Conservation (phyloP, 352 stramenopile species). For the Thalassiosira hispida region DNA sequence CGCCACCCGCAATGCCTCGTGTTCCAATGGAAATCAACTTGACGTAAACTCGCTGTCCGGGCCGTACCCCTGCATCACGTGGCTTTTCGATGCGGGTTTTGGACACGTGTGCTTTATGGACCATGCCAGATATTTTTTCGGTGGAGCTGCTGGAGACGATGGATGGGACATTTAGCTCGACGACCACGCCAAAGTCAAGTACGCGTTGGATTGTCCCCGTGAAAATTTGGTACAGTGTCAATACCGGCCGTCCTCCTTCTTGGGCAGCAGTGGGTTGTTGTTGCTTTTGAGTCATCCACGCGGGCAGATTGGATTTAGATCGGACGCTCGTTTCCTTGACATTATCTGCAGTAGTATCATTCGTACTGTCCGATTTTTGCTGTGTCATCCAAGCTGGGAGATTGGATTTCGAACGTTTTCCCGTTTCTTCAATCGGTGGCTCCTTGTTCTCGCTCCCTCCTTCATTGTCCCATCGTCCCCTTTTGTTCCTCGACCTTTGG, state of each 20-base stretch:
- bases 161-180: slow-evolving; percentile 88
- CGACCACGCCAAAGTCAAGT: slow-evolving; percentile 97
- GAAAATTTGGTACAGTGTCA: slow-evolving; percentile 95
- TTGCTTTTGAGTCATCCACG: slow-evolving; percentile 50
- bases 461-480: slow-evolving; percentile 27
- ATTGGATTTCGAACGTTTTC: slow-evolving; percentile 63
- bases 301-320: slow-evolving; percentile 53
- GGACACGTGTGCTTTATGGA: slow-evolving; percentile 94
- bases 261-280: slow-evolving; percentile 44
- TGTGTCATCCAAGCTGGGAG: slow-evolving; percentile 78
- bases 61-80: slow-evolving; percentile 88
- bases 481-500: slow-evolving; percentile 41
- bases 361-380: slow-evolving; percentile 3
- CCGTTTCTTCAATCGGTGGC: slow-evolving; percentile 33
- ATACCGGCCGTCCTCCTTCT: slow-evolving; percentile 21
- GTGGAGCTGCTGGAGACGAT: slow-evolving; percentile 67
- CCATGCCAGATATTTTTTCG: slow-evolving; percentile 85
- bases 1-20: slow-evolving; percentile 40
- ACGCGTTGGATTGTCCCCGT: slow-evolving; percentile 92
- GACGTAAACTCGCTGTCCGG: slow-evolving; percentile 93
- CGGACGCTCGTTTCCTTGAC: slow-evolving; percentile 44
- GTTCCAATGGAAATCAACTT: slow-evolving; percentile 94
- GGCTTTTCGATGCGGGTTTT: slow-evolving; percentile 87
- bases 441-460: slow-evolving; percentile 16
- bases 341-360: slow-evolving; percentile 8